Conservation (phyloP, 2,329 filamentous ascomycete species). For the Cryphonectria parasitica region DNA sequence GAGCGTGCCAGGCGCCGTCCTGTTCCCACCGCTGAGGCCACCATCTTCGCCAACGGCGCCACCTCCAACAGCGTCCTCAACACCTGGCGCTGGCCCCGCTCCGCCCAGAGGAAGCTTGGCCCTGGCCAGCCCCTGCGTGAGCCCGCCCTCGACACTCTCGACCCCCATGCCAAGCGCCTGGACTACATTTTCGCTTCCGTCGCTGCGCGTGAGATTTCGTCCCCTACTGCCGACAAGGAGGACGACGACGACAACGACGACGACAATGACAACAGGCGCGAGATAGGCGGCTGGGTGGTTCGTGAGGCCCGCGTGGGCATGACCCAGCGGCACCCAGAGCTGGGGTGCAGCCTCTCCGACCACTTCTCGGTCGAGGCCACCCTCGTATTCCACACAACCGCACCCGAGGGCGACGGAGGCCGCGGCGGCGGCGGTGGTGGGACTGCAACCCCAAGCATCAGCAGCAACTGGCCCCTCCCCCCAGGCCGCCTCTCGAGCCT, state of each 20-base stretch:
- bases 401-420: conserved; percentile 17
- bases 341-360: conserved; percentile 88
- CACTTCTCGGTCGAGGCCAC: conserved; percentile 92
- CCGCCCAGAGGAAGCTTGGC: conserved; percentile 68
- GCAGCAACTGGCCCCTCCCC: conserved; percentile 23
- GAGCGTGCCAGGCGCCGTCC: conserved; percentile 69
- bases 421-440: conserved; percentile 12
- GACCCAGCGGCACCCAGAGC: conserved; percentile 76
- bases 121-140: conserved; percentile 63
- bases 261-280: conserved; percentile 25
- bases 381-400: conserved; percentile 53
- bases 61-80: conserved; percentile 88
- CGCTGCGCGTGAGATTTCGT: conserved; percentile 37
- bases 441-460: conserved; percentile 32
- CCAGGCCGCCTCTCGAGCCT: conserved; percentile 27
- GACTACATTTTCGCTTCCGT: conserved; percentile 91
- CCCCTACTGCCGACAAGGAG: background rate
- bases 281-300: conserved; percentile 66
- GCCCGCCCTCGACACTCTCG: conserved; percentile 67
- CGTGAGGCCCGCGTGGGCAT: conserved; percentile 75
- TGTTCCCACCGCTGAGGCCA: conserved; percentile 76
- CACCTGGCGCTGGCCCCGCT: conserved; percentile 88
- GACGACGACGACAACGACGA: conserved; percentile 13
- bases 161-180: conserved; percentile 80
- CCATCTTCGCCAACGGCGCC: conserved; percentile 78